phyloP scores from a whole-genome alignment of 148 eudicot species.

The Camellia lanceoleosa region DNA sequence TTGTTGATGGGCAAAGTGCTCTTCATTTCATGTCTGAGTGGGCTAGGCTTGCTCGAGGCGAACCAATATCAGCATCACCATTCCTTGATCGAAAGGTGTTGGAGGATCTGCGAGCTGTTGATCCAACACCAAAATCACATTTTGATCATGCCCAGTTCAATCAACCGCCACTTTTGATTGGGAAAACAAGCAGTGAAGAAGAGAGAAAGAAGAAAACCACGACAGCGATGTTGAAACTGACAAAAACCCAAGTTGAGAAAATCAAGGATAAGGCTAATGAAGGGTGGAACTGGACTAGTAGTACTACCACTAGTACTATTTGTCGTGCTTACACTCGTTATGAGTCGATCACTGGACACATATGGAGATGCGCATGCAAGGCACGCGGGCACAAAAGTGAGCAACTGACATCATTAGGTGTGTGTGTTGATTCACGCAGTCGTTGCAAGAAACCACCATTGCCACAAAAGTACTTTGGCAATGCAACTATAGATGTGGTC shows the following conservation, averaged over 20 bases:
- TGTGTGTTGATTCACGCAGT: slow-evolving; percentile 30
- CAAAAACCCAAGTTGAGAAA: slow-evolving; percentile 27
- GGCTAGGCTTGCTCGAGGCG: slow-evolving; percentile 46
- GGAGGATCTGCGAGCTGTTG: slow-evolving; percentile 15
- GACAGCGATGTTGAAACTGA: slow-evolving; percentile 22
- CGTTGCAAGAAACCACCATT: slow-evolving; percentile 38
- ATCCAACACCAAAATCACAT: slow-evolving; percentile 1
- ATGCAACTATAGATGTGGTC: slow-evolving; percentile 27
- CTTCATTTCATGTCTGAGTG: slow-evolving; percentile 43
- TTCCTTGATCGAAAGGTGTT: slow-evolving; percentile 28
- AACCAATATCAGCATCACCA: slow-evolving; percentile 24
- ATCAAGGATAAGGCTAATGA: slow-evolving; percentile 31
- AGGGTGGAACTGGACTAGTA: background rate
- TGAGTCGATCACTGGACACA: slow-evolving; percentile 42
- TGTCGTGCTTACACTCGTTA: slow-evolving; percentile 35
- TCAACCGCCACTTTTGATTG: slow-evolving; percentile 28
- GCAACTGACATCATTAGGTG: slow-evolving; percentile 23
- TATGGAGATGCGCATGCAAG: slow-evolving; percentile 43
- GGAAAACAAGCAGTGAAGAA: slow-evolving; percentile 13
- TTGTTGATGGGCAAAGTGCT: slow-evolving; percentile 45
- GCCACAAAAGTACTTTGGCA: slow-evolving; percentile 51
- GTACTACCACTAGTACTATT: no score
- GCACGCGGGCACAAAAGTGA: slow-evolving; percentile 30
- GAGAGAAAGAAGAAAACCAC: slow-evolving; percentile 26
- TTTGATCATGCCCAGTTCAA: slow-evolving; percentile 16